Evolutionary conservation across 306 rosid species (phyloP).

Genomic region (Cotoneaster glaucophyllus): DNA sequence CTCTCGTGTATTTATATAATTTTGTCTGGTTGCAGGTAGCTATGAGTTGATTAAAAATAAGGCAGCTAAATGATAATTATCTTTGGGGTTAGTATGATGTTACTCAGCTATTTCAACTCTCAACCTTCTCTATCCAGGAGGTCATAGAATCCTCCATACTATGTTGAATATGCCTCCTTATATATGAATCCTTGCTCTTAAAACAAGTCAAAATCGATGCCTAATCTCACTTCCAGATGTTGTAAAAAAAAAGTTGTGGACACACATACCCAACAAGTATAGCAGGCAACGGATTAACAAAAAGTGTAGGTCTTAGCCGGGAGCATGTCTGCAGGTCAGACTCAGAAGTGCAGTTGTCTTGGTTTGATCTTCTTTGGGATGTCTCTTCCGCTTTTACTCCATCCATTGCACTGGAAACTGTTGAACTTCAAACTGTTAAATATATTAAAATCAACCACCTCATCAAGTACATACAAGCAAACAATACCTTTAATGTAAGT

Average conservation of each 20-base stretch:
- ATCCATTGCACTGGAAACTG: slow-evolving; percentile 55
- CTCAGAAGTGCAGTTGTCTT: slow-evolving; percentile 63
- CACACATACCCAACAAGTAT: slow-evolving; percentile 87
- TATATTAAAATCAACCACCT: slow-evolving; percentile 13
- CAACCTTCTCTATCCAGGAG: background rate
- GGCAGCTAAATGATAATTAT: background rate
- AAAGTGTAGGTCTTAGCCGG: slow-evolving; percentile 71
- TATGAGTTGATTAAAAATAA: background rate
- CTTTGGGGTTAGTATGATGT: background rate
- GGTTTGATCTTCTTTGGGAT: slow-evolving; percentile 77
- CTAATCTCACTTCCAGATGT: background rate
- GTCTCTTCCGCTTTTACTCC: slow-evolving; percentile 66
- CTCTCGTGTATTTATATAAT: background rate
- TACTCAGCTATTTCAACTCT: background rate
- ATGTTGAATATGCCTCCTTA: background rate
- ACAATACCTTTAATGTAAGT: slow-evolving; percentile 67
- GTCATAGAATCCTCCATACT: too few species aligned
- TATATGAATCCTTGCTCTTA: background rate
- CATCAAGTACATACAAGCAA: slow-evolving; percentile 9
- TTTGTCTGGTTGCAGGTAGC: background rate
- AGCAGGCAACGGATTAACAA: slow-evolving; percentile 82
- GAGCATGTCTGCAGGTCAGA: slow-evolving; percentile 58
- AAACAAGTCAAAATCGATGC: background rate
- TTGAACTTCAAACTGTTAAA: slow-evolving; percentile 20
- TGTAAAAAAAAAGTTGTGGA: background rate